Evolutionary conservation across 371 early-diverging fungal genomes (phyloP).

Genomic region (Lichtheimia hyalospora): DNA sequence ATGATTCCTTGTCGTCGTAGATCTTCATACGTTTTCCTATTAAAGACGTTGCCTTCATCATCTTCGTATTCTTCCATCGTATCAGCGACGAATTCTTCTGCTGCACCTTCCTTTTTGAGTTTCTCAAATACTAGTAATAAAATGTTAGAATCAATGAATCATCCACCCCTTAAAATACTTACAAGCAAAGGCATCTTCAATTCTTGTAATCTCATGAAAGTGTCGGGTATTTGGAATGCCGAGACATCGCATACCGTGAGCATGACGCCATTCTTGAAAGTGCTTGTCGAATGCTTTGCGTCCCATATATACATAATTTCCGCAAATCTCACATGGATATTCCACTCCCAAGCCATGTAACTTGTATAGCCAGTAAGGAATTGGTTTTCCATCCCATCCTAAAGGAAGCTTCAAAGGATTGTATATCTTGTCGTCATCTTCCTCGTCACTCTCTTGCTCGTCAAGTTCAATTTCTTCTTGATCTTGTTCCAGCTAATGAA

Average conservation of each 20-base stretch:
- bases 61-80: conserved; percentile 96
- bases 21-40: conserved; percentile 97
- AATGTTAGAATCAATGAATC: too few relatives aligned
- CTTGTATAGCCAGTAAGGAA: conserved; percentile 98
- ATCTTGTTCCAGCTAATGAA: conserved; percentile 57
- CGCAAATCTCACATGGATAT: conserved; percentile 97
- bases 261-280: conserved; percentile 95
- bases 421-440: conserved; percentile 88
- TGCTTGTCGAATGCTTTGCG: conserved; percentile 96
- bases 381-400: conserved; percentile 99
- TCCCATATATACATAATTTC: conserved; percentile 94
- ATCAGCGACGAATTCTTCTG: conserved; percentile 70
- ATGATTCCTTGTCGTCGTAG: conserved; percentile 90
- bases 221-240: conserved; percentile 94
- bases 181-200: conserved; percentile 90
- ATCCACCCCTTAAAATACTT: too few relatives aligned
- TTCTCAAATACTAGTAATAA: conserved; percentile 77
- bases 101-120: conserved; percentile 64
- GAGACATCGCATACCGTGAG: conserved; percentile 91
- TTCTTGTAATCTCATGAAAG: conserved; percentile 92
- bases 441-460: conserved; percentile 78
- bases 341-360: conserved; percentile 95
- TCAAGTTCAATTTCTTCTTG: conserved; percentile 74
- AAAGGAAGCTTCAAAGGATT: conserved; percentile 96
- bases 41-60: conserved; percentile 95